These are phyloP conservation scores for Cordyceps militaris DNA, from an alignment of 2,329 filamentous ascomycete species.

Conservation along the genomic window DNA sequence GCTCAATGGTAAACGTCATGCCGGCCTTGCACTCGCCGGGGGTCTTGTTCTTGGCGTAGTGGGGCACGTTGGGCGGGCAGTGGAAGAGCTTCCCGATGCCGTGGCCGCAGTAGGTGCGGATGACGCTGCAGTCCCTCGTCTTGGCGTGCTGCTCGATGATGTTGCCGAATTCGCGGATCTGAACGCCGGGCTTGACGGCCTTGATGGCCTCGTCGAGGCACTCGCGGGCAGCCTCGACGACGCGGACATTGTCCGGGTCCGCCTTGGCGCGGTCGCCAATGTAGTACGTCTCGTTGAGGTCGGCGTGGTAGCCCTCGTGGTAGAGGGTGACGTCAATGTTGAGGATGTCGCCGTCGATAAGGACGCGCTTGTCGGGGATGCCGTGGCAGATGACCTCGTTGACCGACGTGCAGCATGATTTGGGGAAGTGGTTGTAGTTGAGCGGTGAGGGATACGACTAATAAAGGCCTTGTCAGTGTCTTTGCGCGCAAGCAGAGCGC, in stretches of 20 bases:
- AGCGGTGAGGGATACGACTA: conserved; percentile 91
- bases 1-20: conserved; percentile 99
- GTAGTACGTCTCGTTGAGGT: conserved; percentile 98
- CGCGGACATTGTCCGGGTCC: conserved; percentile 78
- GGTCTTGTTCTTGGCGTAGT: conserved; percentile 98
- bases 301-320: conserved; percentile 90
- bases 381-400: conserved; percentile 99
- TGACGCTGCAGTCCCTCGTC: conserved; percentile 74
- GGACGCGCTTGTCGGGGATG: conserved; percentile 82
- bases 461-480: neutral
- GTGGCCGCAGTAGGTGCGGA: conserved; percentile 94
- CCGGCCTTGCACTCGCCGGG: conserved; percentile 89
- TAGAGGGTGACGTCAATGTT: conserved; percentile 96
- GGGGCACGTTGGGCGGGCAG: conserved; percentile 85
- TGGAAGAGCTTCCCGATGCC: conserved; percentile 94
- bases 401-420: conserved; percentile 91
- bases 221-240: conserved; percentile 84
- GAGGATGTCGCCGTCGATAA: conserved; percentile 89
- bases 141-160: conserved; percentile 95
- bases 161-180: conserved; percentile 90
- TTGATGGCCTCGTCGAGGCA: conserved; percentile 88
- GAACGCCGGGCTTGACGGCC: conserved; percentile 83
- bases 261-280: conserved; percentile 81
- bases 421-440: conserved; percentile 94
- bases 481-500: neutral